Conservation (phyloP, 495 filamentous ascomycete species). For the Amphirosellinia nigrospora region DNA sequence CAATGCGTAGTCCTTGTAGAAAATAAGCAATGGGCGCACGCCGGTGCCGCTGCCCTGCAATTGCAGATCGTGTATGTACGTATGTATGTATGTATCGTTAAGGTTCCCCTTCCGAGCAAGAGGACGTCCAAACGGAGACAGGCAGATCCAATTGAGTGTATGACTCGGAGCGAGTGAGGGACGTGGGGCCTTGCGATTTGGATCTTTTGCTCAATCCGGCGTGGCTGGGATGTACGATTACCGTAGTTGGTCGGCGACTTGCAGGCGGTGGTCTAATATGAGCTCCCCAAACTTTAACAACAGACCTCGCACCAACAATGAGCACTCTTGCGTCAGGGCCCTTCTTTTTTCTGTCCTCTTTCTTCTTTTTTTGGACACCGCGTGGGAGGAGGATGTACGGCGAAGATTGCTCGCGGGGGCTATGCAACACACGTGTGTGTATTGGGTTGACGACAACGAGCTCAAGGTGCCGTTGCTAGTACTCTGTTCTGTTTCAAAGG, state of each 20-base stretch:
- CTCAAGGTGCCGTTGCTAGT: not conserved
- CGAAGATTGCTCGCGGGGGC: slow-evolving; percentile 6
- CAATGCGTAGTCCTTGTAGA: not conserved
- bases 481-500: slow-evolving; percentile 6
- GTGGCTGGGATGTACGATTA: not conserved
- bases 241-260: slow-evolving; percentile 7
- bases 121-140: not conserved
- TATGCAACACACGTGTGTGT: slow-evolving; percentile 2
- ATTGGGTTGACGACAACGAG: slow-evolving; percentile 2
- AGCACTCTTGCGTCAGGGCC: not conserved
- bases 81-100: not conserved
- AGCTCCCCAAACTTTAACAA: not conserved
- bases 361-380: slow-evolving; percentile 7
- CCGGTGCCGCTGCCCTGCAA: not conserved
- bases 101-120: slow-evolving; percentile 3
- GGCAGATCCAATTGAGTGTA: not conserved
- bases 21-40: not conserved
- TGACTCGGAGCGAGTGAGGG: slow-evolving; percentile 18
- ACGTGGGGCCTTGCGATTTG: slow-evolving; percentile 22
- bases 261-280: not conserved
- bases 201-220: slow-evolving; percentile 2
- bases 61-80: not conserved
- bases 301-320: not conserved
- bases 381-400: not conserved
- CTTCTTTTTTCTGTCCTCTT: not conserved